These are phyloP conservation scores for Iris pallida DNA, from an alignment of 116 monocot genomes.

Conservation along the genomic window DNA sequence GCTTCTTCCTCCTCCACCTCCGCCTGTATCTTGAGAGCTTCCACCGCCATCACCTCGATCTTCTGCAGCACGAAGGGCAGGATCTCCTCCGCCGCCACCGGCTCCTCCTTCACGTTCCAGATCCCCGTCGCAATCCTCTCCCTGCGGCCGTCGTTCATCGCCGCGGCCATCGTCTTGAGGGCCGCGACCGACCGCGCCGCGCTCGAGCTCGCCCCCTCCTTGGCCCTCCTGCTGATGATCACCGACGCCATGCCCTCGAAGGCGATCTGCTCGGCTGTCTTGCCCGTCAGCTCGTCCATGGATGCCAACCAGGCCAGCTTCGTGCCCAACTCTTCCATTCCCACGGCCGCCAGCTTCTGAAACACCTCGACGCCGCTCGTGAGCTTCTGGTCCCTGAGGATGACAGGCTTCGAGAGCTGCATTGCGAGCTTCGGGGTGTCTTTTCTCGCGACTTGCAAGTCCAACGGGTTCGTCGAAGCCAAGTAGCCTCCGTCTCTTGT, in stretches of 20 bases:
- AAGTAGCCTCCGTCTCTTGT: constrained; percentile 92
- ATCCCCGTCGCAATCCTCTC: constrained; percentile 62
- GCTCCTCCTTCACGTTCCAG: constrained; percentile 65
- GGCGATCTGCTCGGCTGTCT: constrained; percentile 85
- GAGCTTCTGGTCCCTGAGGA: constrained; percentile 25
- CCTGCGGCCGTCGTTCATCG: constrained; percentile 43
- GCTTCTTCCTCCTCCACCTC: constrained; percentile 72
- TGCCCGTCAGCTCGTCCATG: constrained; percentile 78
- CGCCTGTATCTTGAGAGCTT: constrained; percentile 82
- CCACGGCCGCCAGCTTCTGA: constrained; percentile 54
- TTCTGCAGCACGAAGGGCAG: constrained; percentile 63
- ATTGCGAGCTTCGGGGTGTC: constrained; percentile 71
- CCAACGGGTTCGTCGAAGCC: constrained; percentile 64
- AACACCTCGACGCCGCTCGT: constrained; percentile 61
- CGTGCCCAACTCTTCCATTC: constrained; percentile 38
- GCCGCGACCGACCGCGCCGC: constrained; percentile 51
- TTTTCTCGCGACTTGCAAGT: constrained; percentile 31
- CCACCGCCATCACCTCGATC: constrained; percentile 73
- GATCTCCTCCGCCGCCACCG: constrained; percentile 46
- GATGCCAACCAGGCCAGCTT: constrained; percentile 28
- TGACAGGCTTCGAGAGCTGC: constrained; percentile 75
- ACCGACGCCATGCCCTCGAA: constrained; percentile 88
- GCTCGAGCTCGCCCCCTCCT: constrained; percentile 64
- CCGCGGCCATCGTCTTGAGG: constrained; percentile 49
- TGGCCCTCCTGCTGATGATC: constrained; percentile 69